Evolutionary conservation across 2,329 filamentous ascomycete species (phyloP), one percentile per base, ranked within the genome.

Genomic region (Colletotrichum brevisporum): DNA sequence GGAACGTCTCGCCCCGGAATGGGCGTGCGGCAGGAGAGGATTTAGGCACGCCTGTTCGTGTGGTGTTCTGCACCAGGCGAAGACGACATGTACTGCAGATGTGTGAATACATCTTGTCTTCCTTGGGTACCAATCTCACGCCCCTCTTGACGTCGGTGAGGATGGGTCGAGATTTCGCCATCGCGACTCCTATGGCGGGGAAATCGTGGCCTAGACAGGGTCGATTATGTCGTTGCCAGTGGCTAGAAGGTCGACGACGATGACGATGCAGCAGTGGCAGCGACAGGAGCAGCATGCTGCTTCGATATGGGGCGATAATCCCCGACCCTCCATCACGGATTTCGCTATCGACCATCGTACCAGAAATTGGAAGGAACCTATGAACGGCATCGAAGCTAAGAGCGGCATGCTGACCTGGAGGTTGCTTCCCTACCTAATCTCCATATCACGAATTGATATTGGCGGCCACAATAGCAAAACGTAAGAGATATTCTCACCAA

Each of bases 251-350:
- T 3, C 31, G 31, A 36, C 10, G 31, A 36, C 4, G 31, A 36
- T 12, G 31, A 36, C 31, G 31, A 36, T 36, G 31, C 31, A 36
- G 31, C 27, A 31, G 26, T 21, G 21, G 10, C 47, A 27, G 39
- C 36, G 51, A 9, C 47, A 13, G 16, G 43, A 48, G 43, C 36
- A 12, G n/a, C 8, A 24, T 39, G 24, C 5, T 3, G 10, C 27
- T 21, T 12, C 27, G 43, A 48, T 45, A 48, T 43, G 41, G 62
- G 62, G 57, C 51, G 39, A 69, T 61, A 66, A 45, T 60, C 47
- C 36, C 62, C 62, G 62, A 69, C 67, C 67, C 67, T 61, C 56
- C 67, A 66, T 55, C 53, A 21, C 16, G n/a, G 55, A 18, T 39
- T 4, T n/a, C 18, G 10, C 31, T 3, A 1, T 39, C 18, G 6